Base-by-base conservation (phyloP, 2,329 filamentous ascomycete species). In the Scolecobasidium constrictum region DNA sequence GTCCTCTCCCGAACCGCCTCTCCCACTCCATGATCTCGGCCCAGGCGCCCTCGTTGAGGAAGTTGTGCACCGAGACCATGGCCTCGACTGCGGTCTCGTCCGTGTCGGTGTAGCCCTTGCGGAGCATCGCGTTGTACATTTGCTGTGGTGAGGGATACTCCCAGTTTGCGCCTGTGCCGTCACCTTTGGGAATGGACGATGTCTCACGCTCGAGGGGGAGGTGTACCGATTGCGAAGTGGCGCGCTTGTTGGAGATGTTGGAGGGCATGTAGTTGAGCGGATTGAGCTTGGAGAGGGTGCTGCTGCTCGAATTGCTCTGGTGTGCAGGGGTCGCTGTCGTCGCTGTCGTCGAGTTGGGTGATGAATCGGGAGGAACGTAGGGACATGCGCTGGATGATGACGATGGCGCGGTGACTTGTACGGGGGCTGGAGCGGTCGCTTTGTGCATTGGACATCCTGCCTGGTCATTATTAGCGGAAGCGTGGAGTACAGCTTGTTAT, bases 1-100 rank as follows among this genome's bases (percentile, higher is more conserved):
- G 71, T 66, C 92, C 92, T 23, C 73, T 72, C 16, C 75, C 71
- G 58, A 96, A 98, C 42, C 88, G 77, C 44, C 79, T 74, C 69
- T 98, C 92, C 90, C 90, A 96, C 34, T 83, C 83, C 50, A 92
- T 74, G 56, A 98, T 94, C 70, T 98, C 92, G 15, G 77, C 75
- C 92, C 92, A 98, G 5, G 92, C 92, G 49, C 92, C 92, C 62
- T 98, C 92, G 60, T 98, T 98, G 46, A 98, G 64, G 56, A 95
- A 96, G 64, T 98, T 98, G 70, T 98, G 92, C 9, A 96, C 86
- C 1, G 86, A 83, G 4, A 98, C 92, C 92, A 98, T 98, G 56
- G 82, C 81, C 64, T 95, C 88, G 12, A 98, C 88, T 3, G 88
- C 87, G 16, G 90, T 92, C 43, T 86, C 77, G 44, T 94, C 88